These are phyloP conservation scores for Fusarium sp. DNA, from an alignment of 2,329 filamentous ascomycete species.

Conservation along the genomic window DNA sequence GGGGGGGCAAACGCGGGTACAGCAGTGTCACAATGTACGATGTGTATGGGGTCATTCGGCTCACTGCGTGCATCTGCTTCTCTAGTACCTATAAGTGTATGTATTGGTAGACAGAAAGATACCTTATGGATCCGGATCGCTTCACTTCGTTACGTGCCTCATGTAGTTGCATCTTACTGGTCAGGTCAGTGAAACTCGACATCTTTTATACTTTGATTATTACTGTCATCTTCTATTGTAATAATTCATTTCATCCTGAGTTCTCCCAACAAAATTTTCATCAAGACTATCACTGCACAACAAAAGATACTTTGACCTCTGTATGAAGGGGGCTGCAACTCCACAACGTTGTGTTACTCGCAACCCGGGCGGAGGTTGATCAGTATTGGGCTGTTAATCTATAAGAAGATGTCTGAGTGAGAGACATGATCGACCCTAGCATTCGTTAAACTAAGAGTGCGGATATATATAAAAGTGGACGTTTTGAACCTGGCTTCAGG, in stretches of 20 bases:
- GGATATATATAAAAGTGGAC: background rate
- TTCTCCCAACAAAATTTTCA: background rate
- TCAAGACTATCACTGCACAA: background rate
- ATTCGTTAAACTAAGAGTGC: background rate
- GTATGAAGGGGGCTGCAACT: conserved; percentile 13
- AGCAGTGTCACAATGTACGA: conserved; percentile 35
- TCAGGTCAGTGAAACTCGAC: background rate
- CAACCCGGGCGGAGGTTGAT: conserved; percentile 1
- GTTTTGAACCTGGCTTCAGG: background rate
- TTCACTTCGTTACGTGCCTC: background rate
- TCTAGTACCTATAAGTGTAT: background rate
- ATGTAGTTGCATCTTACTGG: background rate
- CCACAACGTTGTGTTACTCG: conserved; percentile 29
- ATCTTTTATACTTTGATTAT: conserved; percentile 2
- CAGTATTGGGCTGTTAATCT: background rate
- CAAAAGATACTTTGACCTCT: conserved; percentile 1
- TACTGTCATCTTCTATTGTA: background rate
- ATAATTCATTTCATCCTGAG: background rate
- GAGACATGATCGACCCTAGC: background rate
- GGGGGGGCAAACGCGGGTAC: conserved; percentile 16
- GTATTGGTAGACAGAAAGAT: background rate
- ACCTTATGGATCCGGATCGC: background rate
- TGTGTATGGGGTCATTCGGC: conserved; percentile 22
- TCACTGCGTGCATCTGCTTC: background rate
- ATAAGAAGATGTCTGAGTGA: background rate